Base-by-base conservation (phyloP, 805 yeast genomes). In the Starmera dryadoides region DNA sequence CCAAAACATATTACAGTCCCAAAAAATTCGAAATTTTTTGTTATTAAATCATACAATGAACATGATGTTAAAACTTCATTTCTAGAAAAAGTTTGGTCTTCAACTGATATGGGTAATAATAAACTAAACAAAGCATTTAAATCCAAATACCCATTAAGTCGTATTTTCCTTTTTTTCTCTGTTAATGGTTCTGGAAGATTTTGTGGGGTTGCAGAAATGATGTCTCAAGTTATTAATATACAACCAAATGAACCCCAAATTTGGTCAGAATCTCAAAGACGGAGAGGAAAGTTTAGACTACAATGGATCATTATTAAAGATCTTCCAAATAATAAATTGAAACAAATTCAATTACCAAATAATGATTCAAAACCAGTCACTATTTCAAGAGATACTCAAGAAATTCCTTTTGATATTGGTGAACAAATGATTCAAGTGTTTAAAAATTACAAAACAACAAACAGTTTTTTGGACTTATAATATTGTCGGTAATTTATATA, bases 371-470 rank as follows among this genome's bases (percentile, higher is more conserved):
- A 63, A 49, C 73, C 79, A 1, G 76, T 79, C 1, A 72, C 81
- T 1, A 68, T 71, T 45, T 76, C 82, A 16, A 68, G 83, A 47
- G 84, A 79, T 48, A 74, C 82, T 0, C 82, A 77, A 52, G 79
- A 74, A 41, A 47, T 77, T 17, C 78, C 82, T 1, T 60, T 59
- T 36, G 66, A 63, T 3, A 58, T 71, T 22, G 82, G 78, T 1
- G 42, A 59, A 9, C 59, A 69, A 16, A 68, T 77, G 68, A 40
- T 78, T 31, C 62, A 67, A 20, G 60, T 73, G 4, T 73, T 75
- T 47, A 51, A 56, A 34, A 47, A 43, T 17, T 38, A 42, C 3
- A 40, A 41, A 22, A 45, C 52, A 1, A 28, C 8, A 10, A 18
- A 51, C 1, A 48, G 53, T 30, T 52, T 52, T 33, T 40, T 51